These are phyloP conservation scores for Boletus rex-veris DNA, from an alignment of 768 basidiomycete genomes.

Conservation along the genomic window DNA sequence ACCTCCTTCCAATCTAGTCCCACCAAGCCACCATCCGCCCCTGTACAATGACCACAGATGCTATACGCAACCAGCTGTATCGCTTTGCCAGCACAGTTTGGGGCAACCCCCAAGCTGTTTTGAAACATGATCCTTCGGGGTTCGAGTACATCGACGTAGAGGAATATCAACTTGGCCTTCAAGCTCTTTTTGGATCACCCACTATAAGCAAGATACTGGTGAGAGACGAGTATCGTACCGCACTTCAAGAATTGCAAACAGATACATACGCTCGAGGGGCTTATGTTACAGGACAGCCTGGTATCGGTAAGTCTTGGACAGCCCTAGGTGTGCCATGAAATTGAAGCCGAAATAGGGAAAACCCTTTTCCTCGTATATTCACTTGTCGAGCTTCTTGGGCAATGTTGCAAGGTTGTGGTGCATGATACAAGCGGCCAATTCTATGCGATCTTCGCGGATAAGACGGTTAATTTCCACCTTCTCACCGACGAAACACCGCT, in stretches of 20 bases:
- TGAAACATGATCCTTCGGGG: too few species aligned
- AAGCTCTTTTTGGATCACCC: too few species aligned
- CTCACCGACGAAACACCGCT: background rate
- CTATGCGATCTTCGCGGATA: background rate
- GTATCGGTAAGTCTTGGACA: background rate
- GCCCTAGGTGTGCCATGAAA: too few species aligned
- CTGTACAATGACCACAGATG: too few species aligned
- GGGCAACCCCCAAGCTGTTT: too few species aligned
- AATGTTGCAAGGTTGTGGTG: background rate
- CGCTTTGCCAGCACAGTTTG: too few species aligned
- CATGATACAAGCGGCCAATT: background rate
- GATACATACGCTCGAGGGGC: background rate
- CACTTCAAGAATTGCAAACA: background rate
- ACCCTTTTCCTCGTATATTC: background rate
- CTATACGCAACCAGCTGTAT: too few species aligned
- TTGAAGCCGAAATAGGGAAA: background rate
- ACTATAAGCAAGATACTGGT: background rate
- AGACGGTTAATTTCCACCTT: background rate
- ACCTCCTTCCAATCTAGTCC: too few species aligned
- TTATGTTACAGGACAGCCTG: background rate
- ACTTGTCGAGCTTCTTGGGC: background rate
- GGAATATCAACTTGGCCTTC: too few species aligned
- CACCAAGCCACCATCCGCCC: too few species aligned
- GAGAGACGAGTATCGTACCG: background rate
- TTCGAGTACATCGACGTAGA: too few species aligned